phyloP scores from a whole-genome alignment of 2,329 filamentous ascomycete genomes.

The Neoarthrinium moseri region DNA sequence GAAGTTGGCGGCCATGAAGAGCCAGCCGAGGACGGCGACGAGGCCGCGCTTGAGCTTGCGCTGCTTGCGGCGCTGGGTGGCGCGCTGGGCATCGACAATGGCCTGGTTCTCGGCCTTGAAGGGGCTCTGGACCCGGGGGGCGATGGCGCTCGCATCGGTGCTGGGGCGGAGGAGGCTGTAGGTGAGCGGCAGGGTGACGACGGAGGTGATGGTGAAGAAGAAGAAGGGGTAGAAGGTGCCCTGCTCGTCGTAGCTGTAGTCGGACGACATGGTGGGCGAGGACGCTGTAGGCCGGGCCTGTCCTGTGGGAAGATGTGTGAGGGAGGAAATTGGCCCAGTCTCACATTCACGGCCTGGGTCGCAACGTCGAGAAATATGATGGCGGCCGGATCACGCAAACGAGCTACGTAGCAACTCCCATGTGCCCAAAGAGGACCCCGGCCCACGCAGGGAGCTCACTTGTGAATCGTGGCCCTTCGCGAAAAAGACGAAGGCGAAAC shows the following conservation, averaged over 20 bases:
- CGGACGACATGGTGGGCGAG: slow-evolving; percentile 75
- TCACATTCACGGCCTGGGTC: no score
- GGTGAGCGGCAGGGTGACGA: slow-evolving; percentile 87
- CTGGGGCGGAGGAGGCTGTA: slow-evolving; percentile 82
- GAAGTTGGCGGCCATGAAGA: slow-evolving; percentile 82
- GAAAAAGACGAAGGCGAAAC: slow-evolving; percentile 3
- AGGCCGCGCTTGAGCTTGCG: slow-evolving; percentile 82
- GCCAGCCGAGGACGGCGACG: slow-evolving; percentile 75
- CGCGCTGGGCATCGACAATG: slow-evolving; percentile 77
- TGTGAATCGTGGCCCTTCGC: slow-evolving; percentile 8
- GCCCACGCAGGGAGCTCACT: neutral
- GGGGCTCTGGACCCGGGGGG: slow-evolving; percentile 76
- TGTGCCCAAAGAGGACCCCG: neutral
- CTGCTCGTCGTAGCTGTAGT: slow-evolving; percentile 98
- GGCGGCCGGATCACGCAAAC: neutral
- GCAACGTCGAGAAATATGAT: no score
- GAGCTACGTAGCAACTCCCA: slow-evolving; percentile 7
- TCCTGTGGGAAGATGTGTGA: no score
- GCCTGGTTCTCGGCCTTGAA: slow-evolving; percentile 82
- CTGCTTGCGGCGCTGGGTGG: slow-evolving; percentile 86
- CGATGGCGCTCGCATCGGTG: slow-evolving; percentile 74
- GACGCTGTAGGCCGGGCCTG: no score
- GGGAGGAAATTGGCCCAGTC: no score
- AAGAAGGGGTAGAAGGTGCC: slow-evolving; percentile 99
- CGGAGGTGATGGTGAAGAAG: slow-evolving; percentile 82